phyloP scores from a whole-genome alignment of 768 basidiomycete species.

The Lentinus brumalis region DNA sequence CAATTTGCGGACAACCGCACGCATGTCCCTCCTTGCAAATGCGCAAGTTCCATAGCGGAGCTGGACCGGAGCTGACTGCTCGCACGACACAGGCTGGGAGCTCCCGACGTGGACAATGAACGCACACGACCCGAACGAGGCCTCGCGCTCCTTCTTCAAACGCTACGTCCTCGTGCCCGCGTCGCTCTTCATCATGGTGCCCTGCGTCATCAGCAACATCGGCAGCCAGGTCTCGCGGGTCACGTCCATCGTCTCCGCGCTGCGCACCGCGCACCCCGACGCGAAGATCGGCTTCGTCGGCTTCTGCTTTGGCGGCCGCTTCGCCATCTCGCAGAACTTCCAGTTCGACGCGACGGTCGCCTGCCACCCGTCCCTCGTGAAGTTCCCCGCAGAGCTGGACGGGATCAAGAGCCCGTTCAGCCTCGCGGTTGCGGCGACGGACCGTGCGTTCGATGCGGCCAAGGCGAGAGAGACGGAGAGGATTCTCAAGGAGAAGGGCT shows the following conservation, averaged over 20 bases:
- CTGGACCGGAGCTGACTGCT: neutral
- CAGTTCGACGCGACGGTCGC: constrained; percentile 24
- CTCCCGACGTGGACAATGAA: constrained; percentile 20
- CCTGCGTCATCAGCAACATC: constrained; percentile 24
- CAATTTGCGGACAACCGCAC: neutral
- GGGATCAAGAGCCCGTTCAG: constrained; percentile 18
- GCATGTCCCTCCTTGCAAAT: neutral
- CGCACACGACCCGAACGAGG: constrained; percentile 9
- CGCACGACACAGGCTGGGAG: constrained; percentile 13
- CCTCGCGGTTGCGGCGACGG: constrained; percentile 16
- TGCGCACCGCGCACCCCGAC: constrained; percentile 9
- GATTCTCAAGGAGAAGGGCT: constrained; percentile 12
- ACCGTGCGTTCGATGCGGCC: constrained; percentile 9
- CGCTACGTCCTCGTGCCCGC: constrained; percentile 13
- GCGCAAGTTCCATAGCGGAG: too few relatives aligned
- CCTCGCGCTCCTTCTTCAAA: constrained; percentile 8
- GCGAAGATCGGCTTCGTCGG: constrained; percentile 23
- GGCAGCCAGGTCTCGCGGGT: constrained; percentile 16
- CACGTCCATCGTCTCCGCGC: constrained; percentile 6
- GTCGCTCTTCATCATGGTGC: constrained; percentile 20
- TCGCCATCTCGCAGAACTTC: constrained; percentile 23
- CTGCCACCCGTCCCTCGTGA: constrained; percentile 22
- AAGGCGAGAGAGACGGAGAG: constrained; percentile 19
- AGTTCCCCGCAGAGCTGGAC: constrained; percentile 22
- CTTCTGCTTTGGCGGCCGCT: constrained; percentile 28